Evolutionary conservation across 495 filamentous ascomycete species (phyloP), one percentile per base, ranked within the genome.

Genomic region (Penicillium tannophilum): DNA sequence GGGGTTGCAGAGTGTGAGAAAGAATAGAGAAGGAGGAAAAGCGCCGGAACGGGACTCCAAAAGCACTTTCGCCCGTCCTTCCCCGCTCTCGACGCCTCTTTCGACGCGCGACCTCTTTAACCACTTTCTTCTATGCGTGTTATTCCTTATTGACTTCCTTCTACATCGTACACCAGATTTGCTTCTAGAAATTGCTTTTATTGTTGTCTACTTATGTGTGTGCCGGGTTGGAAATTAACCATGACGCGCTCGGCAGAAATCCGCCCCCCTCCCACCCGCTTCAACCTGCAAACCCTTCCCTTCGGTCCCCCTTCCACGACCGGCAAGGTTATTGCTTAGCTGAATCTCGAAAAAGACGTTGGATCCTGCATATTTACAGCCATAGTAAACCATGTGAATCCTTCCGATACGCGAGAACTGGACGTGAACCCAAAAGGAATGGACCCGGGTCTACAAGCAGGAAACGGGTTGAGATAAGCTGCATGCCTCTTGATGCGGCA

Each of bases 11-110:
- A 60, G 65, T 64, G 62, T n/a, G 62, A 49, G 46, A 47, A 16
- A 49, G 65, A 65, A 64, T n/a, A 65, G 62, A 65, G 72, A 71
- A 62, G 63, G 65, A 72, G 61, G 52, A 66, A 71, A 67, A 66
- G 66, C 59, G 67, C 65, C 72, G 63, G 68, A 73, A 71, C 62
- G 70, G 69, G 66, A 67, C 64, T 67, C 58, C 63, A 62, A 67
- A 68, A 68, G 70, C 72, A 64, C 69, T 65, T 64, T 68, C 64
- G 67, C 61, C 66, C 62, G 63, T 63, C 63, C 62, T 67, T 71
- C 63, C 68, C 68, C 67, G 66, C 67, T 70, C 67, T 67, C 54
- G 55, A 61, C 60, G 61, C 64, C 61, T 60, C 53, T 48, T 14
- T 56, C 62, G 52, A 65, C 64, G 61, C 66, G 65, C 63, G 57